Evolutionary conservation across 495 filamentous ascomycete genomes (phyloP).

Genomic region (Thozetella sp.): DNA sequence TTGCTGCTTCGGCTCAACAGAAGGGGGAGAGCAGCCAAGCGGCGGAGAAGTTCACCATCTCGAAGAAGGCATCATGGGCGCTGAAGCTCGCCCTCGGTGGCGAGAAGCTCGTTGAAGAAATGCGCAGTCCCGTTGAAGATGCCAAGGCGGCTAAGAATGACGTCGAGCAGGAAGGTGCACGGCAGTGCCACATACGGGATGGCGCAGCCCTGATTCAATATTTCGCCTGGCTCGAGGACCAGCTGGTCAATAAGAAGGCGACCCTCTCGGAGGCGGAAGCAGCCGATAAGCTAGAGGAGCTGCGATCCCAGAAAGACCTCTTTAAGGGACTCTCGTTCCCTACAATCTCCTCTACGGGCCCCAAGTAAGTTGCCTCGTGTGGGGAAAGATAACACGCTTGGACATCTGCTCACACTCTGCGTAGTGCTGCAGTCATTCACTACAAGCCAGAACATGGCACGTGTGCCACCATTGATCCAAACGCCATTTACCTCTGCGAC

Average conservation of each 20-base stretch:
- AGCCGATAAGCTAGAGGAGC: slow-evolving; percentile 85
- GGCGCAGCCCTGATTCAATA: slow-evolving; percentile 90
- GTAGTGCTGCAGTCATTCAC: slow-evolving; percentile 86
- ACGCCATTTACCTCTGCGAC: slow-evolving; percentile 91
- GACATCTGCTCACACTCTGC: slow-evolving; percentile 7
- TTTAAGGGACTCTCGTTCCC: slow-evolving; percentile 94
- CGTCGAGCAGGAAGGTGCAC: slow-evolving; percentile 89
- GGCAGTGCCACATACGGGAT: slow-evolving; percentile 90
- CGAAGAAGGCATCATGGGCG: slow-evolving; percentile 92
- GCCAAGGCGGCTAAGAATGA: slow-evolving; percentile 98
- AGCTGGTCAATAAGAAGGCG: slow-evolving; percentile 72
- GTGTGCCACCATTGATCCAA: slow-evolving; percentile 85
- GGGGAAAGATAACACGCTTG: background rate
- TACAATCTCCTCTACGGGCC: slow-evolving; percentile 92
- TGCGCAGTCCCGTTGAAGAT: slow-evolving; percentile 86
- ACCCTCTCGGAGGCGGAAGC: slow-evolving; percentile 85
- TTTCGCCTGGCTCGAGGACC: slow-evolving; percentile 96
- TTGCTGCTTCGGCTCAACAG: slow-evolving; percentile 48
- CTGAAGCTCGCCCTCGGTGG: slow-evolving; percentile 85
- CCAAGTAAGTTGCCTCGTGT: slow-evolving; percentile 57
- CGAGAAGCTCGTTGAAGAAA: slow-evolving; percentile 83
- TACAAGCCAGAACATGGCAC: slow-evolving; percentile 88
- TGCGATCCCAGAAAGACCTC: slow-evolving; percentile 77
- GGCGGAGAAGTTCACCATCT: slow-evolving; percentile 78
- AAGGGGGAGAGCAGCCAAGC: slow-evolving; percentile 29